These are phyloP conservation scores for Rosa rugosa DNA, from an alignment of 306 rosid genomes.

Conservation along the genomic window DNA sequence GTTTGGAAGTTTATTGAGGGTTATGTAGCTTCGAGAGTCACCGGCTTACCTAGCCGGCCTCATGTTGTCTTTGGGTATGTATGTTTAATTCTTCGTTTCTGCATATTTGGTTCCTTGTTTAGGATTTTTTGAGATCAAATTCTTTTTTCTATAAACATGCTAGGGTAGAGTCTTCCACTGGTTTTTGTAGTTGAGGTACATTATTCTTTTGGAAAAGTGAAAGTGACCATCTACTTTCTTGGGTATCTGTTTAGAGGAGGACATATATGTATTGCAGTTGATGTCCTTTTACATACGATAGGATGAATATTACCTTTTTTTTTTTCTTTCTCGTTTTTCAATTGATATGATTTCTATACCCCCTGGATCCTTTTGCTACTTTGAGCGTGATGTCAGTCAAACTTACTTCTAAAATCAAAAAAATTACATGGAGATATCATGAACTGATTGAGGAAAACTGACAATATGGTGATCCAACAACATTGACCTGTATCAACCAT, in stretches of 20 bases:
- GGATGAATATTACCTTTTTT: neutral
- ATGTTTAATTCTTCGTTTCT: slow-evolving; percentile 17
- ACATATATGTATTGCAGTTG: neutral
- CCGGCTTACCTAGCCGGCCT: slow-evolving; percentile 80
- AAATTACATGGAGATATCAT: neutral
- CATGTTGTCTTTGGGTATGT: slow-evolving; percentile 80
- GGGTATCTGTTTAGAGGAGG: neutral
- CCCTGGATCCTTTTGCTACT: neutral
- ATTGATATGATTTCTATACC: neutral
- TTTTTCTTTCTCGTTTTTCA: neutral
- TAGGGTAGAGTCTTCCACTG: neutral
- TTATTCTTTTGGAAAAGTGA: neutral
- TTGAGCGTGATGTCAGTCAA: neutral
- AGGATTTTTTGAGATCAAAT: neutral
- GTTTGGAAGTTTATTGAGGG: slow-evolving; percentile 15
- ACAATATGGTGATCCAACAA: neutral
- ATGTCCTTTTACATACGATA: neutral
- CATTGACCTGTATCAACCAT: neutral
- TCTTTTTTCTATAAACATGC: neutral
- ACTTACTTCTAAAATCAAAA: neutral
- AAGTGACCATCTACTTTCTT: neutral
- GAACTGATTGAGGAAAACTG: neutral
- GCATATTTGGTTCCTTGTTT: neutral
- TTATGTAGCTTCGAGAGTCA: slow-evolving; percentile 85
- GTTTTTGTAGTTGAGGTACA: neutral